Base-by-base conservation (phyloP, 345 rosid genomes). In the Carallia pectinifolia region DNA sequence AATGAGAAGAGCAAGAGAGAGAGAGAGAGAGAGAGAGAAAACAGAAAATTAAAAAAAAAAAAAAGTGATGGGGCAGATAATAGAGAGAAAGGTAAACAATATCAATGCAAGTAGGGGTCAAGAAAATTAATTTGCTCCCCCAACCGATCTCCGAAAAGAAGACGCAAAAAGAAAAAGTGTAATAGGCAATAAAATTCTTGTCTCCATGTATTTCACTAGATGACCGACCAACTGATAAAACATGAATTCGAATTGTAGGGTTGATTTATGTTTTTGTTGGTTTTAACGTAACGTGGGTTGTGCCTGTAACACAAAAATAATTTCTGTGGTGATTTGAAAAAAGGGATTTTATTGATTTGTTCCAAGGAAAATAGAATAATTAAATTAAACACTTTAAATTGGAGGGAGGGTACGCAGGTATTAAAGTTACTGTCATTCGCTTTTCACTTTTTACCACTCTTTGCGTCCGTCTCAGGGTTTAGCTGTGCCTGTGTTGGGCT, bases 201-300 rank as follows among this genome's bases (percentile, higher is more conserved):
- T 61, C 29, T 13, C 18, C 50, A 6, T 75, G 55, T 63, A 19
- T 19, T 23, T 23, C 23, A 23, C 23, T 17, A 6, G 68, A 30
- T 19, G 39, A 29, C 50, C 67, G 19, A 59, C 18, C 81, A 73
- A 53, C 18, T 40, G 74, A 68, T 74, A 77, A 68, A 72, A 62
- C 39, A 63, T 65, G 18, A 69, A 55, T 64, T 71, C 66, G 71
- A 61, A 52, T 71, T 61, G 71, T 53, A 19, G 64, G 71, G 65
- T 53, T 54, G 52, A 7, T 23, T 31, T 64, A 17, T 36, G 40
- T 27, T 65, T 50, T 44, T 13, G 36, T 8, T 34, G 34, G 68
- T 68, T 53, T 74, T 33, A 2, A 62, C 40, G 44, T 31, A 39
- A 7, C 50, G 62, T 58, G 48, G 18, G 18, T 39, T 29, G 37